Base-by-base conservation (phyloP, 768 basidiomycete genomes). In the Psilocybe sp. region DNA sequence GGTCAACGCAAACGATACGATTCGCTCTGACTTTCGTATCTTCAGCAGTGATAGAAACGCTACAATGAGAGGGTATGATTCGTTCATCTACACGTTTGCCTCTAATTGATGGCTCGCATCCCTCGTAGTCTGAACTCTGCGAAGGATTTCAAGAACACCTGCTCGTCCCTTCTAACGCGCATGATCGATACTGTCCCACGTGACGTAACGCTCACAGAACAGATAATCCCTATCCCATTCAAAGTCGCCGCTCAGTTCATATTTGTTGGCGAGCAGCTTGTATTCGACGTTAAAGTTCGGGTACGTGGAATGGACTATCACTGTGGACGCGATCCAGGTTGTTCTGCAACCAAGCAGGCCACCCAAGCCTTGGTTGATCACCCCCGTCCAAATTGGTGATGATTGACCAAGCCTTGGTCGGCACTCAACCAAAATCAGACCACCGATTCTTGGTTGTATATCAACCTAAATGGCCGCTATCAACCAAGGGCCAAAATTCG, bases 131-230 rank as follows among this genome's bases (percentile, higher is more conserved):
- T 71, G 19, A 60, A 66, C 13, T 54, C 64, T 18, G 44, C 65
- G 2, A 58, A 59, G 10, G 43, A 60, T 3, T 76, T 73, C 55
- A 40, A 54, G 18, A 54, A 56, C 8, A 61, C 64, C 6, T 77
- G 75, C 56, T 52, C 52, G 32, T 59, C 46, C 16, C 59, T 76
- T 1, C 54, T 78, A 4, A 64, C 65, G 49, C 64, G 68, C 34
- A 76, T 78, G 76, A 51, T 78, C 7, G 65, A 78, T 55, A 68
- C 67, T 9, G 75, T 78, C 23, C 74, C 75, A 7, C 56, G 58
- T 8, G 64, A 58, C 38, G 75, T 78, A 11, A 51, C 55, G 3
- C 59, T 78, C 5, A 71, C 73, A 8, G 67, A 73, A 5, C 60
- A 67, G 34, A 69, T 75, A 32, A 55, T 61, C 12, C 61, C 72